Evolutionary conservation across 1,284 basidiomycete species (phyloP).

Genomic region (Wallemia hederae): DNA sequence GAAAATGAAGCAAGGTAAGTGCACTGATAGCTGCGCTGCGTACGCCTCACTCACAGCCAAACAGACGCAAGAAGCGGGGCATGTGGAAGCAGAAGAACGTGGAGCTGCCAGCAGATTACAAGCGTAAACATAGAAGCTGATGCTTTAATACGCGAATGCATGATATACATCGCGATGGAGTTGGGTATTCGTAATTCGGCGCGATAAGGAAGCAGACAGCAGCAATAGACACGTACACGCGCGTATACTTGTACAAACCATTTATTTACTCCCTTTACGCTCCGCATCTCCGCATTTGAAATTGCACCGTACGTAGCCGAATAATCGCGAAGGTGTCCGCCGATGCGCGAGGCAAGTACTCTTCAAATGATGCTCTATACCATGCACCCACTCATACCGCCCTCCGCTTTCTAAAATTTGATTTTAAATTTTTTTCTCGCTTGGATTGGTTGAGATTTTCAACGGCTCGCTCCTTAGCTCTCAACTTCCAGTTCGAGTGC

Average conservation of each 20-base stretch:
- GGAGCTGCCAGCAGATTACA: conserved; percentile 51
- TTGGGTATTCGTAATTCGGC: too few species aligned
- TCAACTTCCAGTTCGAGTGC: not conserved
- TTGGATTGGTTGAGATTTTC: not conserved
- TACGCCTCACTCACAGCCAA: conserved; percentile 2
- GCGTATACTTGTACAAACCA: too few species aligned
- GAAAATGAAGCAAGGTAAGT: conserved; percentile 38
- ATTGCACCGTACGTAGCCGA: not conserved
- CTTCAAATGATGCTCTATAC: not conserved
- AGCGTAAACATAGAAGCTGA: conserved; percentile 24
- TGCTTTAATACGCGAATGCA: not conserved
- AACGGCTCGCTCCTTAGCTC: not conserved
- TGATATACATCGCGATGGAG: too few species aligned
- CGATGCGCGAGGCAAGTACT: not conserved
- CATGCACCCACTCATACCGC: not conserved
- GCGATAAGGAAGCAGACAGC: too few species aligned
- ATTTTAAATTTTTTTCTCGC: not conserved
- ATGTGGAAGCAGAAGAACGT: conserved; percentile 31
- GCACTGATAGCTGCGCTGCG: not conserved
- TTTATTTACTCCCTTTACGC: too few species aligned
- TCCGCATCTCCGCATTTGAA: not conserved
- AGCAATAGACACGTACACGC: too few species aligned
- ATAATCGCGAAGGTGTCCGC: not conserved
- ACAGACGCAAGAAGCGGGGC: conserved; percentile 28
- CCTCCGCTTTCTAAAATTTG: not conserved